phyloP scores from a whole-genome alignment of 2,329 filamentous ascomycete genomes.

The Sclerotinia borealis region DNA sequence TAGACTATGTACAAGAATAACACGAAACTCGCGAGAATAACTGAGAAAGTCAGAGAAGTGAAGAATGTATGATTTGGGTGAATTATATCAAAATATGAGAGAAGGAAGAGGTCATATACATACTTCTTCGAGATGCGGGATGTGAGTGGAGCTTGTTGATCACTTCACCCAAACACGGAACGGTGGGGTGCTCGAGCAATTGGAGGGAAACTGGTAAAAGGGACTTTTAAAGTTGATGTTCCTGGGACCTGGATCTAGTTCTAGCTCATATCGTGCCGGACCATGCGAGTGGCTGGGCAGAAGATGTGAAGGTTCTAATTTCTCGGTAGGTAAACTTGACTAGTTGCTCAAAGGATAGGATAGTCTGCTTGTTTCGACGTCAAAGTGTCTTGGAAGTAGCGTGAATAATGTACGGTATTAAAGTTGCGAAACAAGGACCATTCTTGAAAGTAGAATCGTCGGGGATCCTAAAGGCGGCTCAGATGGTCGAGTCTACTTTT shows the following conservation, averaged over 20 bases:
- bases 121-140: conserved; percentile 24
- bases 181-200: conserved; percentile 27
- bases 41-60: conserved; percentile 25
- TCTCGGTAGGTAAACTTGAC: conserved; percentile 19
- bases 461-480: conserved; percentile 14
- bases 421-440: conserved; percentile 29
- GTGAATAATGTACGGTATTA: conserved; percentile 24
- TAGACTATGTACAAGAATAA: neutral
- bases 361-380: conserved; percentile 30
- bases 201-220: conserved; percentile 3
- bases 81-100: conserved; percentile 11
- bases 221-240: conserved; percentile 16
- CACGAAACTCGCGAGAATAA: conserved; percentile 11
- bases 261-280: conserved; percentile 14
- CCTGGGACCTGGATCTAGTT: conserved; percentile 19
- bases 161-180: conserved; percentile 19
- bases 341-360: conserved; percentile 22
- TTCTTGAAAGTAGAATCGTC: conserved; percentile 24
- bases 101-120: conserved; percentile 27
- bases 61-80: conserved; percentile 16
- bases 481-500: conserved; percentile 21
- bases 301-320: conserved; percentile 17
- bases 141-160: conserved; percentile 18
- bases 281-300: conserved; percentile 27
- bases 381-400: conserved; percentile 21